These are phyloP conservation scores for Usnea hakonensis DNA, from an alignment of 495 filamentous ascomycete genomes.

Conservation along the genomic window DNA sequence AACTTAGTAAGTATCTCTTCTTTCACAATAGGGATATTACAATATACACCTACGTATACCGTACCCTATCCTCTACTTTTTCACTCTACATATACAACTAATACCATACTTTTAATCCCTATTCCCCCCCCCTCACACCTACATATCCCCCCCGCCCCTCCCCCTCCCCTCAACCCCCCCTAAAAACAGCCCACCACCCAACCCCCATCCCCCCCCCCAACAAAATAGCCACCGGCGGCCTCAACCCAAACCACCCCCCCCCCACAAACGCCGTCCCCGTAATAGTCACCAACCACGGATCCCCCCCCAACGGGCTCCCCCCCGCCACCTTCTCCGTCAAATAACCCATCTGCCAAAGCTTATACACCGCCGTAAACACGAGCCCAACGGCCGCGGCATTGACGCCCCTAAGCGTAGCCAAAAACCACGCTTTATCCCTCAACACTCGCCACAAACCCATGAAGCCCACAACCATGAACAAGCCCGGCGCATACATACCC, in stretches of 20 bases:
- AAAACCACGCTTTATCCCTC: slow-evolving; percentile 46
- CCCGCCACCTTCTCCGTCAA: slow-evolving; percentile 40
- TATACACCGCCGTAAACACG: slow-evolving; percentile 80
- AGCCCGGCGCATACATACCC: slow-evolving; percentile 67
- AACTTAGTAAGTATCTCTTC: too few relatives aligned
- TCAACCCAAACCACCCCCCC: slow-evolving; percentile 22
- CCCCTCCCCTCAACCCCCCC: not conserved
- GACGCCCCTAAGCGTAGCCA: slow-evolving; percentile 54
- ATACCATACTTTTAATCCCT: too few relatives aligned
- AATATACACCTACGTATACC: too few relatives aligned
- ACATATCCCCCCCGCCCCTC: not conserved
- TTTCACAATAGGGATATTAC: too few relatives aligned
- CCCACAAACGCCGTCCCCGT: slow-evolving; percentile 24
- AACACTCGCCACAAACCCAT: slow-evolving; percentile 63
- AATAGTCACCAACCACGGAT: slow-evolving; percentile 26
- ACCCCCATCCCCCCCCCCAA: slow-evolving; percentile 20
- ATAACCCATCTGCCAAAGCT: slow-evolving; percentile 72
- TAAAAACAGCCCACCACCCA: slow-evolving; percentile 13
- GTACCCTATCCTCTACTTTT: too few relatives aligned
- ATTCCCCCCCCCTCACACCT: too few relatives aligned
- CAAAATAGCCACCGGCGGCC: slow-evolving; percentile 22
- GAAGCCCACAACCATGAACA: slow-evolving; percentile 56
- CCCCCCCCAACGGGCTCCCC: slow-evolving; percentile 25
- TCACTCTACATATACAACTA: too few relatives aligned
- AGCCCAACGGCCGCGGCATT: slow-evolving; percentile 73